Conservation (phyloP, 2,329 filamentous ascomycete species). For the Exophiala spinifera region DNA sequence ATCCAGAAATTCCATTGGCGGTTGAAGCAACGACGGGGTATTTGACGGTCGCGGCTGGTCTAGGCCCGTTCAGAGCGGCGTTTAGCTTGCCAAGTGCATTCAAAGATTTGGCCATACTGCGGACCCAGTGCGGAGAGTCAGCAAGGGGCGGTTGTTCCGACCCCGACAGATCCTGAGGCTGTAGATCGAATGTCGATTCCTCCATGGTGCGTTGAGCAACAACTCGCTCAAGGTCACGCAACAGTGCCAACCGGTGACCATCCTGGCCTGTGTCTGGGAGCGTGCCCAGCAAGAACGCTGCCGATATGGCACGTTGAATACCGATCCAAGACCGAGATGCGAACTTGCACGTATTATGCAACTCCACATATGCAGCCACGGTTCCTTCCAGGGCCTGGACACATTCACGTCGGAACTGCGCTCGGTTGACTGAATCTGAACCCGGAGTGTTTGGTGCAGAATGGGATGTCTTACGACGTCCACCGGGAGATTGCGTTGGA, state of each 20-base stretch:
- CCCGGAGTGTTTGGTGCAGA: constrained; percentile 9
- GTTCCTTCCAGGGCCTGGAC: constrained; percentile 55
- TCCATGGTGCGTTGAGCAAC: constrained; percentile 42
- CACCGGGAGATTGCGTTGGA: constrained; percentile 19
- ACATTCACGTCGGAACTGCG: constrained; percentile 51
- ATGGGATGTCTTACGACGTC: constrained; percentile 16
- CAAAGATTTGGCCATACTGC: constrained; percentile 45
- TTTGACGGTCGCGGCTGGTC: constrained; percentile 8
- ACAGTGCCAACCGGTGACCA: constrained; percentile 38
- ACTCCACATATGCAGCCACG: constrained; percentile 60
- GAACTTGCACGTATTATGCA: constrained; percentile 44
- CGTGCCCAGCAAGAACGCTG: constrained; percentile 47
- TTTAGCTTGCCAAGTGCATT: constrained; percentile 47
- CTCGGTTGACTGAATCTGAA: constrained; percentile 15
- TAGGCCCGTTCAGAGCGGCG: constrained; percentile 34
- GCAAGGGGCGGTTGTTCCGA: constrained; percentile 10
- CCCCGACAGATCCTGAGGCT: constrained; percentile 16
- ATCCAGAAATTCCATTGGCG: background rate
- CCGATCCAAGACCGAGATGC: constrained; percentile 48
- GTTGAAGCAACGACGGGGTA: background rate
- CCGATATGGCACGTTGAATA: constrained; percentile 47
- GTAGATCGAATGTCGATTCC: constrained; percentile 23
- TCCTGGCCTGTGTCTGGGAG: constrained; percentile 45
- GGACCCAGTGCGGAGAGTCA: constrained; percentile 42
- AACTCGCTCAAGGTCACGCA: constrained; percentile 43